phyloP scores from a whole-genome alignment of 2,329 filamentous ascomycete genomes.

The Exophiala sideris region DNA sequence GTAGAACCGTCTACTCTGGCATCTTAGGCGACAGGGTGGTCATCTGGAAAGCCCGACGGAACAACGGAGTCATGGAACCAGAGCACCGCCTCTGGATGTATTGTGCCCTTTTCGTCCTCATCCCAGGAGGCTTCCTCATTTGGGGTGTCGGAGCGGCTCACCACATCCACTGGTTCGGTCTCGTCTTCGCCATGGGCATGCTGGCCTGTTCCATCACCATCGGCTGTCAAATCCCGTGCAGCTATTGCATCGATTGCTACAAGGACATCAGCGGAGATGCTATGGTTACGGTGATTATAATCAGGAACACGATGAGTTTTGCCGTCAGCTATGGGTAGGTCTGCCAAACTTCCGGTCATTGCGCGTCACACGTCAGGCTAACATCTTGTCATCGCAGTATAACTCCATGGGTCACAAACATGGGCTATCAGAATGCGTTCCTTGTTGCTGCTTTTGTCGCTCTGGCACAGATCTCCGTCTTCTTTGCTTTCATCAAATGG shows the following conservation, averaged over 20 bases:
- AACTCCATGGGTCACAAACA: slow-evolving; percentile 43
- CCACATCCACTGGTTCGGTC: slow-evolving; percentile 49
- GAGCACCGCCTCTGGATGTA: slow-evolving; percentile 30
- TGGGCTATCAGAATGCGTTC: slow-evolving; percentile 46
- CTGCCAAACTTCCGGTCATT: background rate
- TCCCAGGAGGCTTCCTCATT: slow-evolving; percentile 45
- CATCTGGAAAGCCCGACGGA: slow-evolving; percentile 22
- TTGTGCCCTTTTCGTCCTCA: slow-evolving; percentile 37
- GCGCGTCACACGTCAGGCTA: background rate
- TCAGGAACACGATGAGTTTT: slow-evolving; percentile 51
- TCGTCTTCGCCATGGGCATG: slow-evolving; percentile 49
- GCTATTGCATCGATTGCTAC: slow-evolving; percentile 51
- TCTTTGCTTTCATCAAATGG: slow-evolving; percentile 48
- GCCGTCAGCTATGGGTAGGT: slow-evolving; percentile 44
- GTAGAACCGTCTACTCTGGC: slow-evolving; percentile 21
- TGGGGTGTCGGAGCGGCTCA: slow-evolving; percentile 53
- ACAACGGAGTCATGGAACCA: slow-evolving; percentile 29
- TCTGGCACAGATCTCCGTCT: slow-evolving; percentile 39
- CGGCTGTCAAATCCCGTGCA: slow-evolving; percentile 43
- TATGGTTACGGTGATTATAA: slow-evolving; percentile 49
- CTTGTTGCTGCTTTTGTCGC: slow-evolving; percentile 40
- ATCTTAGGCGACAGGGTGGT: slow-evolving; percentile 27
- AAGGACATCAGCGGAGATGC: slow-evolving; percentile 49
- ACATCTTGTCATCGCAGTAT: slow-evolving; percentile 42
- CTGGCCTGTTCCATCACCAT: slow-evolving; percentile 45